phyloP scores from a whole-genome alignment of 2,329 filamentous ascomycete species.

The Paraconiothyrium brasiliense region DNA sequence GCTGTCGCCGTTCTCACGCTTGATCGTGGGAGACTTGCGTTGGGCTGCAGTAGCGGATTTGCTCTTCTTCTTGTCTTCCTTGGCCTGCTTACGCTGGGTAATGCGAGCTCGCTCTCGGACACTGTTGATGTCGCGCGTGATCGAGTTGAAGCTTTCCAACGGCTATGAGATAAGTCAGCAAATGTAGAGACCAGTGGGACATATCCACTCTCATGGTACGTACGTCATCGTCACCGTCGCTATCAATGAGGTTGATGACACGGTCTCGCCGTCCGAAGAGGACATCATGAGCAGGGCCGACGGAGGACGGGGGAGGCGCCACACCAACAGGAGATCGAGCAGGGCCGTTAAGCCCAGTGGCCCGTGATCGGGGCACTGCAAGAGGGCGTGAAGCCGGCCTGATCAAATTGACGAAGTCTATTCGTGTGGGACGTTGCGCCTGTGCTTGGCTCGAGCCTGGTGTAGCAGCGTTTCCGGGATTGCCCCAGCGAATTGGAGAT shows the following conservation, averaged over 20 bases:
- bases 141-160: constrained; percentile 16
- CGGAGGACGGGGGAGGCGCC: not conserved
- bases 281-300: not conserved
- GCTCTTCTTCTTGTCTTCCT: not conserved
- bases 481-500: no score
- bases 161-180: constrained; percentile 1
- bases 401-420: no score
- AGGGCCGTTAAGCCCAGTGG: no score
- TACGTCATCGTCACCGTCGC: constrained; percentile 17
- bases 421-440: no score
- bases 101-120: constrained; percentile 22
- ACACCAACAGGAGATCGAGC: no score
- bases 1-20: not conserved
- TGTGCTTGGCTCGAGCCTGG: not conserved
- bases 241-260: constrained; percentile 19
- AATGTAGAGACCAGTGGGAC: not conserved
- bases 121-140: constrained; percentile 21
- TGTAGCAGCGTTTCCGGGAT: no score
- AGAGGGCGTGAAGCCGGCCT: no score
- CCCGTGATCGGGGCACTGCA: no score
- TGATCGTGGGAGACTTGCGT: not conserved
- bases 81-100: not conserved
- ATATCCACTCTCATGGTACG: not conserved
- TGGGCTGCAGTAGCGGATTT: not conserved
- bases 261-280: not conserved